Conservation (phyloP, 352 stramenopile genomes). For the Globisporangium ultimum region DNA sequence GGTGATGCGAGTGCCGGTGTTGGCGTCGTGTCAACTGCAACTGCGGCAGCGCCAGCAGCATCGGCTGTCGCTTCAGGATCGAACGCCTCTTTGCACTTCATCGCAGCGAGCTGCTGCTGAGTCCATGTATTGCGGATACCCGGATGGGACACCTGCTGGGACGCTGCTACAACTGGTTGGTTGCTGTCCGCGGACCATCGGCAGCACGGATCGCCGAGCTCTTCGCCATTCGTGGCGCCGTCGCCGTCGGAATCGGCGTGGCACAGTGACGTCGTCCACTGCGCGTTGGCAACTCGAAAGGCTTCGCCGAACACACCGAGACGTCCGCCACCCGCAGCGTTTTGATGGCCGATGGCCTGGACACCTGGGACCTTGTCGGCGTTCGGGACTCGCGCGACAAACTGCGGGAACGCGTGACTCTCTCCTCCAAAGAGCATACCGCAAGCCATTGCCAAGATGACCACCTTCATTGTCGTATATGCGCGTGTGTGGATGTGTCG, state of each 20-base stretch:
- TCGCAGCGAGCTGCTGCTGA: conserved; percentile 9
- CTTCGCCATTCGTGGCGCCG: conserved; percentile 84
- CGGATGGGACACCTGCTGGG: conserved; percentile 21
- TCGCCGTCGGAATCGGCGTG: conserved; percentile 72
- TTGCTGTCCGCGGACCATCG: conserved; percentile 30
- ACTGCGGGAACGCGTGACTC: conserved; percentile 29
- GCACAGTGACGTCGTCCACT: conserved; percentile 62
- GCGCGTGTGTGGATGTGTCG: neutral
- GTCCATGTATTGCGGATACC: conserved; percentile 28
- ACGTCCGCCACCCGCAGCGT: conserved; percentile 37
- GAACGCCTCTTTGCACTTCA: conserved; percentile 18
- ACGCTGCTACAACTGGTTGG: neutral
- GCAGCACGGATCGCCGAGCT: conserved; percentile 88
- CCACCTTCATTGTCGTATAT: too few relatives aligned
- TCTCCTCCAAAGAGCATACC: too few relatives aligned
- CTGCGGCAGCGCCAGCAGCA: neutral
- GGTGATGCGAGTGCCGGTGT: neutral
- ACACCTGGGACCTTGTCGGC: conserved; percentile 41
- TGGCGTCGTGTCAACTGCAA: neutral
- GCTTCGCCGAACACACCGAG: conserved; percentile 62
- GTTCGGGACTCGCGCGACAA: conserved; percentile 63
- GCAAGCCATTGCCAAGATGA: too few relatives aligned
- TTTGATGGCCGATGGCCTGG: conserved; percentile 51
- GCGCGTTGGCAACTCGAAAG: conserved; percentile 30
- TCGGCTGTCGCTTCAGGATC: neutral